Conservation (phyloP, 2,329 filamentous ascomycete species). For the Orbilia oligospora region DNA sequence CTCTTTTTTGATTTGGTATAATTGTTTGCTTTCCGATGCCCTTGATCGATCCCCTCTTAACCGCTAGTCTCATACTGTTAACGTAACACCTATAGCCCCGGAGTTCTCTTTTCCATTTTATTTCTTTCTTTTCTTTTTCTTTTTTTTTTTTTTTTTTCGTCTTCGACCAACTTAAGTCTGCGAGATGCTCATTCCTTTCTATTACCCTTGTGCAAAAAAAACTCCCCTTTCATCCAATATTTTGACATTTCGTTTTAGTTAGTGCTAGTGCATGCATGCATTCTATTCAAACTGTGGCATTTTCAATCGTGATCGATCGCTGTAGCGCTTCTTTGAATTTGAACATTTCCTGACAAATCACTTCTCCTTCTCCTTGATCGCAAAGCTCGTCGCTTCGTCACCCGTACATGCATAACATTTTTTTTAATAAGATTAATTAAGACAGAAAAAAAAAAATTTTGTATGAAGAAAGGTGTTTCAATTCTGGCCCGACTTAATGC, state of each 20-base stretch:
- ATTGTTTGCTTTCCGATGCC: neutral
- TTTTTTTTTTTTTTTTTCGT: conserved; percentile 11
- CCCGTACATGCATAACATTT: neutral
- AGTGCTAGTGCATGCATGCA: conserved; percentile 20
- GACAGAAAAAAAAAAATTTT: neutral
- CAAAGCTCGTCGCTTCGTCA: neutral
- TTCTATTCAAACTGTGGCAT: conserved; percentile 28
- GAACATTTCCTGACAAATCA: neutral
- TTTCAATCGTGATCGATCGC: conserved; percentile 24
- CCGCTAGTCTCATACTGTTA: conserved; percentile 33
- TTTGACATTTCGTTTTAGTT: conserved; percentile 14
- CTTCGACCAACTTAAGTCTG: conserved; percentile 7
- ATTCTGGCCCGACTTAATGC: neutral
- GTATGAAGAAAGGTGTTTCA: neutral
- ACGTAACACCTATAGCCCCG: conserved; percentile 49
- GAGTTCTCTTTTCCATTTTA: conserved; percentile 31
- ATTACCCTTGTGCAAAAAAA: conserved; percentile 29
- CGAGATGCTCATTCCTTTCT: conserved; percentile 12
- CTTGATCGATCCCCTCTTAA: conserved; percentile 16
- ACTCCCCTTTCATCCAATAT: conserved; percentile 11
- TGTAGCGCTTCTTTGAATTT: conserved; percentile 19
- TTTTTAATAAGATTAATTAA: neutral
- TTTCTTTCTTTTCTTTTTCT: conserved; percentile 26
- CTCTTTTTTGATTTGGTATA: conserved; percentile 22
- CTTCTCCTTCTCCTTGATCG: neutral